phyloP scores from a whole-genome alignment of 1,139 yeast genomes.

The Wickerhamomyces sp. region DNA sequence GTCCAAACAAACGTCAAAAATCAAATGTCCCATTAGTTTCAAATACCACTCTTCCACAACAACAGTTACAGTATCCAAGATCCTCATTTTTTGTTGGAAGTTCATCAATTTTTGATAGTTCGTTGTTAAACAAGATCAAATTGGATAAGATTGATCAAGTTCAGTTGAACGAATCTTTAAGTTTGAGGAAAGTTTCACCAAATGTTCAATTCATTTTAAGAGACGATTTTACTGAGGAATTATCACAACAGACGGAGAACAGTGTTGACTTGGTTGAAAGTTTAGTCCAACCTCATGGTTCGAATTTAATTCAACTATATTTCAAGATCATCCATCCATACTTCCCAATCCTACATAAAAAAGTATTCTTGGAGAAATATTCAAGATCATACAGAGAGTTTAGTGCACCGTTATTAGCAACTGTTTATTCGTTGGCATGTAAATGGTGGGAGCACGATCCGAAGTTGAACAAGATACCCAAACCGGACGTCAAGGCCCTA shows the following conservation, averaged over 20 bases:
- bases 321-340: constrained; percentile 75
- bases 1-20: constrained; percentile 3
- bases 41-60: constrained; percentile 7
- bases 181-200: constrained; percentile 63
- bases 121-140: constrained; percentile 47
- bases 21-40: constrained; percentile 9
- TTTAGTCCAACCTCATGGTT: constrained; percentile 75
- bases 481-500: constrained; percentile 58
- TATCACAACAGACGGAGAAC: constrained; percentile 57
- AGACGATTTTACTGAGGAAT: constrained; percentile 66
- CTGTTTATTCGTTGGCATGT: constrained; percentile 67
- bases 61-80: constrained; percentile 61
- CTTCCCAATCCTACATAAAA: constrained; percentile 71
- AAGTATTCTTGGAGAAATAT: constrained; percentile 72
- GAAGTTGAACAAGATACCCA: constrained; percentile 51
- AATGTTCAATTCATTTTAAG: constrained; percentile 60
- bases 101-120: constrained; percentile 61
- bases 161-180: constrained; percentile 50
- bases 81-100: constrained; percentile 76
- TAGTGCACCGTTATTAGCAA: constrained; percentile 71
- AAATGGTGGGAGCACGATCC: constrained; percentile 88
- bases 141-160: constrained; percentile 60
- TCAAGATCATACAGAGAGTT: constrained; percentile 72
- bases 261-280: constrained; percentile 70
- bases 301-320: constrained; percentile 61